Base-by-base conservation (phyloP, 2,329 filamentous ascomycete genomes). In the Fusarium mundagurra region DNA sequence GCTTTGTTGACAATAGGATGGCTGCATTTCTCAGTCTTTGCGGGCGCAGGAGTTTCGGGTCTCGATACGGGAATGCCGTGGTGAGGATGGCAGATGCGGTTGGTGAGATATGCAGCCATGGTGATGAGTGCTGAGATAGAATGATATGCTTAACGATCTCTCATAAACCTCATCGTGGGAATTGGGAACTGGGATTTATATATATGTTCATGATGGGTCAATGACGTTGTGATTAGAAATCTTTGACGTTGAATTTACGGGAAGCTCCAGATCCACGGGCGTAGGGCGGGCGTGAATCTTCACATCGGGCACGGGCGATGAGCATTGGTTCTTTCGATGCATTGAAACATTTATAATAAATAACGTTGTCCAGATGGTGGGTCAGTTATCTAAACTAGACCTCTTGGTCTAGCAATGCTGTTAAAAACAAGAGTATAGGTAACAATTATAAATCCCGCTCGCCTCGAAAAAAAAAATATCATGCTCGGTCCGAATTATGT, bases 51-150 rank as follows among this genome's bases (percentile, higher is more conserved):
- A 7, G 76, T 79, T 60, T 72, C 66, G 12, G 77, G 48, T 3
- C 78, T 62, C 1, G 78, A 77, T 1, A 79, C 75, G 31, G 78
- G 53, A 44, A 80, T 75, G 41, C 78, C 76, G 47, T 80, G 75
- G 39, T 80, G 78, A 54, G 78, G 76, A 47, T 80, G 76, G 29
- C 18, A 47, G 50, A 80, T 75, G 39, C 78, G 72, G 38, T 76
- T 74, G 36, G 75, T 74, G 54, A 79, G 69, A 39, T 80, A 79
- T 27, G 78, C 78, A 16, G 78, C 74, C 78, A 80, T 80, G 6
- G 8, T 73, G 43, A 58, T 43, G 51, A 55, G 20, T 55, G n/a
- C 33, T 34, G 36, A 36, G 27, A 41, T 44, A 6, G 22, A n/a
- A 3, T 34, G 44, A 17, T 47, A 39, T 55, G 9, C 33, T 60